Conservation (phyloP, 768 basidiomycete species). For the Cytidiella melzeri region DNA sequence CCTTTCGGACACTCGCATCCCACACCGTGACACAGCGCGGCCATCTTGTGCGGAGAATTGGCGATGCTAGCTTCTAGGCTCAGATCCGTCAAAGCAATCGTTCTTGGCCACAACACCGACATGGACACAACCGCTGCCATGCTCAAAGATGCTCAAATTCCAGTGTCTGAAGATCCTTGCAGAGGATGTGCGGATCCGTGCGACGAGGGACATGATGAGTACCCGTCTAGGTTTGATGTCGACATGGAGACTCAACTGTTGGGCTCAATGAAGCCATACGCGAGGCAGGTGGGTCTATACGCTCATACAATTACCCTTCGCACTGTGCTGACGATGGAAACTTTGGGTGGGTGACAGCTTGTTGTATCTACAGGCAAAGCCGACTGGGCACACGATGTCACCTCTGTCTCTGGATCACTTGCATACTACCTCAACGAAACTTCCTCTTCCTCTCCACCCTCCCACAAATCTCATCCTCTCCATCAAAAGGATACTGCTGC, state of each 20-base stretch:
- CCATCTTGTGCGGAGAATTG: too few relatives aligned
- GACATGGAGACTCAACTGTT: slow-evolving; percentile 80
- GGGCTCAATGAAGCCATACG: slow-evolving; percentile 81
- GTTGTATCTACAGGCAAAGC: slow-evolving; percentile 86
- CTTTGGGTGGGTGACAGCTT: slow-evolving; percentile 37
- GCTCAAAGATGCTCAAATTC: slow-evolving; percentile 54
- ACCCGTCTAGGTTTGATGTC: slow-evolving; percentile 63
- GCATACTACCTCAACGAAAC: slow-evolving; percentile 46
- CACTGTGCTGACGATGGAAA: background rate
- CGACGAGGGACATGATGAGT: slow-evolving; percentile 72
- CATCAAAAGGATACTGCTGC: background rate
- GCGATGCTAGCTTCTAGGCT: too few relatives aligned
- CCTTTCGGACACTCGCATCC: too few relatives aligned
- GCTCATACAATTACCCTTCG: background rate
- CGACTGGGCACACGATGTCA: slow-evolving; percentile 84
- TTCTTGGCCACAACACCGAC: slow-evolving; percentile 25
- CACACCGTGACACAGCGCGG: too few relatives aligned
- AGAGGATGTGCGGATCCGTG: slow-evolving; percentile 73
- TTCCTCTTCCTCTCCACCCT: slow-evolving; percentile 17
- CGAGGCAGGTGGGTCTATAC: slow-evolving; percentile 58
- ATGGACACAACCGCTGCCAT: slow-evolving; percentile 38
- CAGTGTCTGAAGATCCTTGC: slow-evolving; percentile 64
- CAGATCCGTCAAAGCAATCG: slow-evolving; percentile 21
- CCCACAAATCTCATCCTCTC: background rate
- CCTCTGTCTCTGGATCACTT: slow-evolving; percentile 62